Base-by-base conservation (phyloP, 2,329 filamentous ascomycete species). In the Colletotrichum horii region DNA sequence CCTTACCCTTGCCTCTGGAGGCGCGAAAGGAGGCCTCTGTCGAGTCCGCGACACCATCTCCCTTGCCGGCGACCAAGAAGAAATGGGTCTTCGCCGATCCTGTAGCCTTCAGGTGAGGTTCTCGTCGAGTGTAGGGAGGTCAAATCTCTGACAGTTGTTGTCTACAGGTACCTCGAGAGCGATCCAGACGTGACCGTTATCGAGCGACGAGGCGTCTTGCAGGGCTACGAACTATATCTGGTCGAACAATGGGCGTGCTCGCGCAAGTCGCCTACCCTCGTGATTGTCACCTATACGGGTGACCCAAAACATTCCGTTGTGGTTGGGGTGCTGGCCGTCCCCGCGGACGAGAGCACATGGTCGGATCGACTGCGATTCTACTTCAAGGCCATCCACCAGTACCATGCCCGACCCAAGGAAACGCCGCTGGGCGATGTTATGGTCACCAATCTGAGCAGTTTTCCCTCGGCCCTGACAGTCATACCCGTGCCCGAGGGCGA, bases 161-260 rank as follows among this genome's bases (percentile, higher is more conserved):
- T 62, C 15, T 55, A 14, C 78, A 92, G 91, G 77, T 98, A 96
- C 81, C 91, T 99, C 26, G 94, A 98, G 86, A 94, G 97, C 82
- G 97, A 98, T 78, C 88, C 92, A 2, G 91, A 91, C 7, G 96
- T 95, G 6, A 89, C 88, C 4, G 92, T 98, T 9, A 88, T 98
- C 78, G 92, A 96, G 79, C 93, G 94, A 69, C 91, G 92, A 71
- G 89, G 90, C 66, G 87, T 90, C 66, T 89, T 99, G 8, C 87
- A 91, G 76, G 96, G 96, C 78, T 98, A 98, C 85, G 96, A 98
- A 83, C 89, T 96, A 77, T 98, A 98, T 84, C 87, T 98, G 19
- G 95, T 98, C 78, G 97, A 98, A 84, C 97, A 99, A 88, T 99
- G 97, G 97, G 95, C 95, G 8, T 98, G 96, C 84, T 98, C 96